Conservation (phyloP, 345 rosid genomes). For the Populus davidiana region DNA sequence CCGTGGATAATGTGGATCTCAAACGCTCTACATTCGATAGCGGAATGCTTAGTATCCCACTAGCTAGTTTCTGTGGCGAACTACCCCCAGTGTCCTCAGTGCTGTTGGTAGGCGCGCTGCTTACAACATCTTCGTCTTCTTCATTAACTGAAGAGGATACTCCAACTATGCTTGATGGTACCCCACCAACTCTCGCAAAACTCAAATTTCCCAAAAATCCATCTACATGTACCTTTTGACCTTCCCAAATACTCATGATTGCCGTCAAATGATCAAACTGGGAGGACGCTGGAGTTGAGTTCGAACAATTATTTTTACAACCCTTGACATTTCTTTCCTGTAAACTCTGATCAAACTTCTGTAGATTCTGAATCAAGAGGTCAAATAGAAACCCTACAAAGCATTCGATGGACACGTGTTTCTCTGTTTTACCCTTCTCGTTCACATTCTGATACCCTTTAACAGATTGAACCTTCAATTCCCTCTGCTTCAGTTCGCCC, state of each 20-base stretch:
- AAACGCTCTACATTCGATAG: slow-evolving; percentile 89
- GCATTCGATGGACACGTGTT: slow-evolving; percentile 45
- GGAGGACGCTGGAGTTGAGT: slow-evolving; percentile 20
- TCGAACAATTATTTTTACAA: slow-evolving; percentile 21
- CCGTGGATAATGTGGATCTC: slow-evolving; percentile 72
- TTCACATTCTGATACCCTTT: slow-evolving; percentile 14
- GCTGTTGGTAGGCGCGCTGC: slow-evolving; percentile 19
- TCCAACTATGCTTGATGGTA: slow-evolving; percentile 72
- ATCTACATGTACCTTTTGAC: slow-evolving; percentile 68
- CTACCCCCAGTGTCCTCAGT: slow-evolving; percentile 55
- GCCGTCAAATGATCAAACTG: slow-evolving; percentile 48
- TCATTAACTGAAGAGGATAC: slow-evolving; percentile 58
- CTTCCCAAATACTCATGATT: slow-evolving; percentile 67
- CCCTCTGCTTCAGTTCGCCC: slow-evolving; percentile 28
- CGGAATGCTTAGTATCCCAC: slow-evolving; percentile 80
- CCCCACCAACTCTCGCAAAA: slow-evolving; percentile 91
- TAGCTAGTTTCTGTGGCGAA: slow-evolving; percentile 64
- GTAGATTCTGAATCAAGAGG: slow-evolving; percentile 57
- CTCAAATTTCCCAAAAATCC: slow-evolving; percentile 75
- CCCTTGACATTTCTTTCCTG: slow-evolving; percentile 35
- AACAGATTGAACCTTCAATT: slow-evolving; percentile 18
- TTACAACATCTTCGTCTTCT: slow-evolving; percentile 52
- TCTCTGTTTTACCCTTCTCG: slow-evolving; percentile 33
- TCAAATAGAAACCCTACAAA: slow-evolving; percentile 53
- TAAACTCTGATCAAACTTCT: slow-evolving; percentile 54